Evolutionary conservation across 73 alveolate genomes (phyloP).

Genomic region (Tetrahymena borealis): DNA sequence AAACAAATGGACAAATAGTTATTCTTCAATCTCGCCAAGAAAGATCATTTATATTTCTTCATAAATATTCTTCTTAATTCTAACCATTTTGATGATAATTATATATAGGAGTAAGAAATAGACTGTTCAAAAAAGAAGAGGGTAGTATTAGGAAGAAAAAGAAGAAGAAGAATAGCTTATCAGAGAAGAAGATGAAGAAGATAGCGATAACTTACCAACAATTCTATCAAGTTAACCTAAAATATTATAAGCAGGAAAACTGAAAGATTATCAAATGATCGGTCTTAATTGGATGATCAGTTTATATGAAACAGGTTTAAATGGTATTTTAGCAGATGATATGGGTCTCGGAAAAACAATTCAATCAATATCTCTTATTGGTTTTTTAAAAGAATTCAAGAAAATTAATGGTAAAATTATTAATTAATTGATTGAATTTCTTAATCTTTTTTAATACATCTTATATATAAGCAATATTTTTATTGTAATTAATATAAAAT

Average conservation of each 20-base stretch:
- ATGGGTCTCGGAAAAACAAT: constrained; percentile 89
- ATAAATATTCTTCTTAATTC: too few species aligned
- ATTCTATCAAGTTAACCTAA: constrained; percentile 8
- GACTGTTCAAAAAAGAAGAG: constrained; percentile 6
- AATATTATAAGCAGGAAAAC: constrained; percentile 29
- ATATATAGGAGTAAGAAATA: not conserved
- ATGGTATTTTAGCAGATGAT: constrained; percentile 90
- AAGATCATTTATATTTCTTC: too few species aligned
- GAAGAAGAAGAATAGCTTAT: constrained; percentile 18
- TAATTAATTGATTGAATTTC: not conserved
- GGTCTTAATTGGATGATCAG: constrained; percentile 95
- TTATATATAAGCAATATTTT: too few species aligned
- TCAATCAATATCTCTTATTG: constrained; percentile 60
- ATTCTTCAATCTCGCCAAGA: too few species aligned
- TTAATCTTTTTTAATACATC: too few species aligned
- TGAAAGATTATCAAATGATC: constrained; percentile 78
- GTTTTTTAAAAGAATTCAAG: constrained; percentile 56
- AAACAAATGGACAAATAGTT: too few species aligned
- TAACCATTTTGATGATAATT: not conserved
- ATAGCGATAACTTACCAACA: constrained; percentile 25
- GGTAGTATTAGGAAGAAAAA: not conserved
- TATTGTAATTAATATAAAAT: constrained; percentile 9
- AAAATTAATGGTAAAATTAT: constrained; percentile 21
- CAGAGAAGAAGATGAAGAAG: constrained; percentile 28
- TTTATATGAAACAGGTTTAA: constrained; percentile 68